Evolutionary conservation across 2,329 filamentous ascomycete genomes (phyloP).

Genomic region (Pestalotiopsis sp.): DNA sequence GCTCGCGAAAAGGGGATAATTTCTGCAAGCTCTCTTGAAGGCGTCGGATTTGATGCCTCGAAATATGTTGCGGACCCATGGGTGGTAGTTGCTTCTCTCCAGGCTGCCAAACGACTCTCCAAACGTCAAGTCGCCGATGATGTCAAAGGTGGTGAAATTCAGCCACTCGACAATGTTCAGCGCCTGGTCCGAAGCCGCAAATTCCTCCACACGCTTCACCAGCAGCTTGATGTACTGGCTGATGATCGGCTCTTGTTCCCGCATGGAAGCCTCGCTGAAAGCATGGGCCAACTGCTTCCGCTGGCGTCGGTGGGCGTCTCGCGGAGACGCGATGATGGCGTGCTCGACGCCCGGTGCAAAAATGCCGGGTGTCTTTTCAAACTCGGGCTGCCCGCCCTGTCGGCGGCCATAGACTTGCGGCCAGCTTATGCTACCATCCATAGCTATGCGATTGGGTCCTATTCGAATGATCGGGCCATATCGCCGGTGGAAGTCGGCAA

Average conservation of each 20-base stretch:
- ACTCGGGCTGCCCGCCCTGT: slow-evolving; percentile 24
- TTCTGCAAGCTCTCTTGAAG: slow-evolving; percentile 3
- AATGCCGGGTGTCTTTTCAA: slow-evolving; percentile 18
- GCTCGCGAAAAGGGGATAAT: neutral
- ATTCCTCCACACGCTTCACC: slow-evolving; percentile 35
- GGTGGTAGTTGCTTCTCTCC: slow-evolving; percentile 12
- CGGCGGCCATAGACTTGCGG: slow-evolving; percentile 37
- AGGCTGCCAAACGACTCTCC: slow-evolving; percentile 12
- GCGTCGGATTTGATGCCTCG: neutral
- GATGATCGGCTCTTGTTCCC: slow-evolving; percentile 25
- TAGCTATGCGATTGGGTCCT: slow-evolving; percentile 42
- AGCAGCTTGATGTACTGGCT: slow-evolving; percentile 23
- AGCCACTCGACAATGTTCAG: slow-evolving; percentile 16
- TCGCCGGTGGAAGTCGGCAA: slow-evolving; percentile 25
- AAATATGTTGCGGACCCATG: slow-evolving; percentile 19
- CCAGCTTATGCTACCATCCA: slow-evolving; percentile 30
- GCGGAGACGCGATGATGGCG: slow-evolving; percentile 30
- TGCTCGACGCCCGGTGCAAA: slow-evolving; percentile 20
- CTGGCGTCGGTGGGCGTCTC: slow-evolving; percentile 29
- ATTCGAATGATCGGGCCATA: slow-evolving; percentile 45
- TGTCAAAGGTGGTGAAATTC: slow-evolving; percentile 9
- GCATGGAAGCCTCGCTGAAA: slow-evolving; percentile 27
- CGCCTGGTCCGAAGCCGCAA: neutral
- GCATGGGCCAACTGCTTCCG: slow-evolving; percentile 32
- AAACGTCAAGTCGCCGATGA: slow-evolving; percentile 11